Evolutionary conservation across 1,139 yeast genomes (phyloP).

Genomic region (Yamadazyma triangularis): DNA sequence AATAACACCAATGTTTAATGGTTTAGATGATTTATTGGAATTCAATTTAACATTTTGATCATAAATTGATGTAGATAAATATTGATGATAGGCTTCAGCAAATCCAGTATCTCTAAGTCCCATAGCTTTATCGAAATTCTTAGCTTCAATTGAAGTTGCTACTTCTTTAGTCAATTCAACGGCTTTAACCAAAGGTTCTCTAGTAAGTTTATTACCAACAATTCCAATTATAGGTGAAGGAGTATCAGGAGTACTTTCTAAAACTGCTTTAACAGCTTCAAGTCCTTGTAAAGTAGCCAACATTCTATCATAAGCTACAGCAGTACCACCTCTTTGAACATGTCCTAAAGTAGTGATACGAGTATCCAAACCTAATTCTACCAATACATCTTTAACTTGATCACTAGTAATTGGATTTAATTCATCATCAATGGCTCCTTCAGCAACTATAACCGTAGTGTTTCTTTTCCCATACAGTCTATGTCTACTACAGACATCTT

Average conservation of each 20-base stretch:
- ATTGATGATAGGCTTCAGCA: slow-evolving; percentile 71
- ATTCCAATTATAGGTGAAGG: slow-evolving; percentile 78
- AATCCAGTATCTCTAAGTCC: slow-evolving; percentile 80
- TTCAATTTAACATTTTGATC: slow-evolving; percentile 56
- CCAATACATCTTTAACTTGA: slow-evolving; percentile 65
- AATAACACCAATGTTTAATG: slow-evolving; percentile 72
- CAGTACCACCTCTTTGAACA: slow-evolving; percentile 84
- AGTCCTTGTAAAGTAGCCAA: slow-evolving; percentile 81
- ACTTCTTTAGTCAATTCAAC: slow-evolving; percentile 66
- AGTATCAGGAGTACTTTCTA: slow-evolving; percentile 63
- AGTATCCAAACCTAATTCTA: slow-evolving; percentile 70
- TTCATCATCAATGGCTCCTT: slow-evolving; percentile 71
- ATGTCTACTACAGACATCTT: slow-evolving; percentile 61
- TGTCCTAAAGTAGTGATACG: slow-evolving; percentile 78
- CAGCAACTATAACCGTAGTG: slow-evolving; percentile 78
- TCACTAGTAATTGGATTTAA: slow-evolving; percentile 62
- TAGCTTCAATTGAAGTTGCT: slow-evolving; percentile 58
- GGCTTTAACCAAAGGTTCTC: slow-evolving; percentile 69
- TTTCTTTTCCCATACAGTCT: slow-evolving; percentile 70
- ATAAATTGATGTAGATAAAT: slow-evolving; percentile 61
- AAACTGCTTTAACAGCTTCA: slow-evolving; percentile 74
- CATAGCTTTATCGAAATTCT: slow-evolving; percentile 64
- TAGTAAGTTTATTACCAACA: slow-evolving; percentile 64
- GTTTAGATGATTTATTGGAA: too few relatives aligned
- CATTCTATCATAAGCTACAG: slow-evolving; percentile 73